phyloP scores from a whole-genome alignment of 2,329 filamentous ascomycete species.

The Claviceps africana region DNA sequence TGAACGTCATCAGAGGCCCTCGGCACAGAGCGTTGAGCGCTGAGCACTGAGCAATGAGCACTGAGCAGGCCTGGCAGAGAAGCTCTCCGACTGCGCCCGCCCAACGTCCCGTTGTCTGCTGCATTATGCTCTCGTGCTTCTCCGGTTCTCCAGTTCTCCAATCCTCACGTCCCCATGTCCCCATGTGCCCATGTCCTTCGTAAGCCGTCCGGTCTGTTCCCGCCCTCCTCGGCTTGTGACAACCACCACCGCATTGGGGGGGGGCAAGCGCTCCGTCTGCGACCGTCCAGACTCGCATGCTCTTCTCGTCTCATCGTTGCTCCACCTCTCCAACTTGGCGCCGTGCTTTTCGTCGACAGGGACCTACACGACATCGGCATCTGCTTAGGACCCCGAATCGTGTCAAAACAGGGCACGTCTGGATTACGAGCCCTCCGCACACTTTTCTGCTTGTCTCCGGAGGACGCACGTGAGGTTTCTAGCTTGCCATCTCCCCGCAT shows the following conservation, averaged over 20 bases:
- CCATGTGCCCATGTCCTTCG: no score
- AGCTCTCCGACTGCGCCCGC: no score
- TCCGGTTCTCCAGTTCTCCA: no score
- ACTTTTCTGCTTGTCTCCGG: not conserved
- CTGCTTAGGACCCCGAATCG: not conserved
- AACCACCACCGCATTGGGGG: constrained; percentile 1
- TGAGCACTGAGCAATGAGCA: no score
- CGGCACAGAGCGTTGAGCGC: no score
- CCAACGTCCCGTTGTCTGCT: no score
- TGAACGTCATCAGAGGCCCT: no score
- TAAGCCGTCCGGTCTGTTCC: no score
- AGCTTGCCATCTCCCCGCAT: constrained; percentile 5
- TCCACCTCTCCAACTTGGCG: not conserved
- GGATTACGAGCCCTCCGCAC: not conserved
- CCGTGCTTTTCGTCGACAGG: not conserved
- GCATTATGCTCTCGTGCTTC: no score
- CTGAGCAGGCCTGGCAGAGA: no score
- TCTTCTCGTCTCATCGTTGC: not conserved
- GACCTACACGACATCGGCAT: not conserved
- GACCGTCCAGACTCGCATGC: not conserved
- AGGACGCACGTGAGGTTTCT: constrained; percentile 8
- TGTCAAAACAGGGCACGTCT: not conserved
- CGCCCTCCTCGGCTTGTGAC: constrained; percentile 7
- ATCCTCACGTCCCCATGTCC: no score
- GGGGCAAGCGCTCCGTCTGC: constrained; percentile 1